A percentile compares a stretch with the other conserved stretches of the same genome.
Conservation (phyloP, 2,329 filamentous ascomycete genomes). For the Zasmidium angulare region DNA sequence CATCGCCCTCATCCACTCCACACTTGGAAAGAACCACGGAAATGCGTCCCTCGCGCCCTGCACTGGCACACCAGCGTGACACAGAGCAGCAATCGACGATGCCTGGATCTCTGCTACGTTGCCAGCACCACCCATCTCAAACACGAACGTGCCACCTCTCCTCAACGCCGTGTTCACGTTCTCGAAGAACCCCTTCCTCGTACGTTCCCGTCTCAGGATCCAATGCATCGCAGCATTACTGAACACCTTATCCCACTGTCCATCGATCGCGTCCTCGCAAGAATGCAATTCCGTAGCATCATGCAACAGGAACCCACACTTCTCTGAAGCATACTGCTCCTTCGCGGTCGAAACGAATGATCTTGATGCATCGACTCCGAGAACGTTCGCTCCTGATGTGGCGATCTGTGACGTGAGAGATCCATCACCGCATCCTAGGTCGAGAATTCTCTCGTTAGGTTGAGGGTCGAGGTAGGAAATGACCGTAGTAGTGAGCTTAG, state of each 20-base stretch:
- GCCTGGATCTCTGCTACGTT: slow-evolving; percentile 65
- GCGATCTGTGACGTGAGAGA: slow-evolving; percentile 41
- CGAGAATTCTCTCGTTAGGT: slow-evolving; percentile 39
- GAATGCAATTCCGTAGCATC: slow-evolving; percentile 33
- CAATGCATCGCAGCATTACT: slow-evolving; percentile 47
- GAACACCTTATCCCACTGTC: slow-evolving; percentile 42
- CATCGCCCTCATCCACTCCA: slow-evolving; percentile 52
- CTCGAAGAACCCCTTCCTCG: slow-evolving; percentile 53
- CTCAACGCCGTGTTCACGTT: slow-evolving; percentile 54
- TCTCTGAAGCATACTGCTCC: slow-evolving; percentile 20
- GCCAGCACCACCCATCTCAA: slow-evolving; percentile 71
- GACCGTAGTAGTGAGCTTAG: slow-evolving; percentile 41
- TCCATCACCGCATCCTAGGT: slow-evolving; percentile 43
- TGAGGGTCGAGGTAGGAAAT: slow-evolving; percentile 37
- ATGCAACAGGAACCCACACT: slow-evolving; percentile 32
- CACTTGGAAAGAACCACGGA: slow-evolving; percentile 73
- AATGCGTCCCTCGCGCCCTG: slow-evolving; percentile 50
- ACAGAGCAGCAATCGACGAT: slow-evolving; percentile 56
- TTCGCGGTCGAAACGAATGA: slow-evolving; percentile 42
- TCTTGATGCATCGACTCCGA: slow-evolving; percentile 42
- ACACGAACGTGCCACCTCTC: slow-evolving; percentile 59
- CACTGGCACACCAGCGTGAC: slow-evolving; percentile 52
- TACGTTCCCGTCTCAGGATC: slow-evolving; percentile 49
- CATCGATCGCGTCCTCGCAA: slow-evolving; percentile 19
- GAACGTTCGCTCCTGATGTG: slow-evolving; percentile 25